Conservation (phyloP, 441 rosid species). For the Syzygium syzygioides region DNA sequence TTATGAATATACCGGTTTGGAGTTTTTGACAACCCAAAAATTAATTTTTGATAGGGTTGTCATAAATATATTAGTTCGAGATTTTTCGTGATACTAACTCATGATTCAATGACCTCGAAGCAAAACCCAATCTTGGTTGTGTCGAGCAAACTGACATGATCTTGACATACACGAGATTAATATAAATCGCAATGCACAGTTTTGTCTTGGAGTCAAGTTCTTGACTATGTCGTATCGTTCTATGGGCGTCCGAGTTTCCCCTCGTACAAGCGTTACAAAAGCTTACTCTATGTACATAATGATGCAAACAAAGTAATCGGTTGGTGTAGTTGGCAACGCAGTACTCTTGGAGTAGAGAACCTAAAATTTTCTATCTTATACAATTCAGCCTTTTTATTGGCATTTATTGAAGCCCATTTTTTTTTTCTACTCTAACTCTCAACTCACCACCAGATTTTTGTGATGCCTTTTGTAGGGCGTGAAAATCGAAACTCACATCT, state of each 20-base stretch:
- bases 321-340: not conserved
- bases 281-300: not conserved
- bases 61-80: no score
- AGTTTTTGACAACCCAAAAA: no score
- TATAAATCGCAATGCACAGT: not conserved
- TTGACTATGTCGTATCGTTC: not conserved
- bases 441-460: no score
- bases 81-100: no score
- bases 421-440: no score
- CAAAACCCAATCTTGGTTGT: not conserved
- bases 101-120: not conserved
- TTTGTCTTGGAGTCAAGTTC: no score
- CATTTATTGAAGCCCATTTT: no score
- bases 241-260: not conserved
- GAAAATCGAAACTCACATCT: no score
- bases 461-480: no score
- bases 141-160: not conserved
- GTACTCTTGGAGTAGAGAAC: not conserved
- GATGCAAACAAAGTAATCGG: not conserved
- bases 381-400: not conserved
- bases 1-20: no score
- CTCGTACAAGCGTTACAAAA: not conserved
- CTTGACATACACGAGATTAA: not conserved
- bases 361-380: not conserved
- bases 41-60: no score